Conservation (phyloP, 805 yeast species). For the Wickerhamiella sergipiensis region DNA sequence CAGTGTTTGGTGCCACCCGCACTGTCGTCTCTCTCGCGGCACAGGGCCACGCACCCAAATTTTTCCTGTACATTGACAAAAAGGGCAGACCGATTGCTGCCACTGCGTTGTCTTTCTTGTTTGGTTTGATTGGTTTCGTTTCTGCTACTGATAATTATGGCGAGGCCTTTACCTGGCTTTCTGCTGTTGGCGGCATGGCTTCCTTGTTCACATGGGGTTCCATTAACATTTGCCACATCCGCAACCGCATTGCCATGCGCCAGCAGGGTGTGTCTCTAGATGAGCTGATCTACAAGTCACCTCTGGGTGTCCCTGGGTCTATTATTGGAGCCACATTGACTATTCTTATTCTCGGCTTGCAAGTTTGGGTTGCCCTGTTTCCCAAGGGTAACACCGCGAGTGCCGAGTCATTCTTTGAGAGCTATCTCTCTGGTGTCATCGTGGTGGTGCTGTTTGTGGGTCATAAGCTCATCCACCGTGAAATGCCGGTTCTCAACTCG, state of each 20-base stretch:
- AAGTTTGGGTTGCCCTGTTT: slow-evolving; percentile 68
- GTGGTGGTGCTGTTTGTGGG: slow-evolving; percentile 32
- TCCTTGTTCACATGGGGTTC: slow-evolving; percentile 71
- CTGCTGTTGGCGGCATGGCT: slow-evolving; percentile 64
- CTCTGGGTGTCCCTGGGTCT: slow-evolving; percentile 58
- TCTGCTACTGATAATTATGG: slow-evolving; percentile 42
- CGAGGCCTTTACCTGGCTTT: slow-evolving; percentile 56
- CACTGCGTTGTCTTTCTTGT: slow-evolving; percentile 30
- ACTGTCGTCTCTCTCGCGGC: slow-evolving; percentile 55
- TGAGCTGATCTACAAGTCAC: slow-evolving; percentile 55
- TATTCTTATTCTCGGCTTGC: slow-evolving; percentile 49
- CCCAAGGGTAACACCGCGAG: slow-evolving; percentile 38
- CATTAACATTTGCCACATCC: slow-evolving; percentile 50
- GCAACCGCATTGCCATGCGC: slow-evolving; percentile 49
- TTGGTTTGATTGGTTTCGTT: slow-evolving; percentile 48
- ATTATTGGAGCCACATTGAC: slow-evolving; percentile 46
- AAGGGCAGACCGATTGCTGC: slow-evolving; percentile 69
- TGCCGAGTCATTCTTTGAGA: slow-evolving; percentile 35
- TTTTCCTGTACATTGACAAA: slow-evolving; percentile 57
- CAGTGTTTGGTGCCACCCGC: slow-evolving; percentile 60
- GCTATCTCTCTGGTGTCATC: slow-evolving; percentile 37
- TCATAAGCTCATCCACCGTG: slow-evolving; percentile 31
- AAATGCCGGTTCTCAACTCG: slow-evolving; percentile 3
- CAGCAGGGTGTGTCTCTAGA: slow-evolving; percentile 51
- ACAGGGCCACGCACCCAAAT: slow-evolving; percentile 47